Percentiles rank a stretch among this genome's conserved stretches.
Conservation (phyloP, 2,329 filamentous ascomycete genomes). For the Fusarium sororula region DNA sequence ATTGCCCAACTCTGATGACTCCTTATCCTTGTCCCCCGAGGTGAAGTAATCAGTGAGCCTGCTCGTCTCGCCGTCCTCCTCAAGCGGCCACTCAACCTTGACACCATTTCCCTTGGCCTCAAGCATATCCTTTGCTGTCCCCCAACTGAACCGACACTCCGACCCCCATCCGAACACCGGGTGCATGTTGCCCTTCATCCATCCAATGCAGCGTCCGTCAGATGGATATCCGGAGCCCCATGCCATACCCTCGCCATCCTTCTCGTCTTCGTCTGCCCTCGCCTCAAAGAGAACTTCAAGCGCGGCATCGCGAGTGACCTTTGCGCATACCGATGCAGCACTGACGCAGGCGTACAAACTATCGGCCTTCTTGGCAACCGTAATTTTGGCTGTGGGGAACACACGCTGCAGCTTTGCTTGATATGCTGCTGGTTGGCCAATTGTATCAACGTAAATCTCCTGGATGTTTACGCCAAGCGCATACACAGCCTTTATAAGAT, state of each 20-base stretch:
- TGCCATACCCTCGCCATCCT: slow-evolving; percentile 54
- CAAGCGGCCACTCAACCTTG: slow-evolving; percentile 84
- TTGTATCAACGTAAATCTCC: slow-evolving; percentile 95
- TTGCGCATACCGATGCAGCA: slow-evolving; percentile 92
- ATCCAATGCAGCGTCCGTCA: slow-evolving; percentile 80
- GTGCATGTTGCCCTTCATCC: slow-evolving; percentile 89
- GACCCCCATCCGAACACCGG: slow-evolving; percentile 94
- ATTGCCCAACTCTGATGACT: slow-evolving; percentile 72
- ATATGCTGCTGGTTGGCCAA: slow-evolving; percentile 84
- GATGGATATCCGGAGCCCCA: slow-evolving; percentile 97
- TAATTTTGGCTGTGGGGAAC: slow-evolving; percentile 81
- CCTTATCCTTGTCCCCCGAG: slow-evolving; percentile 53
- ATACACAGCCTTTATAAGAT: slow-evolving; percentile 80
- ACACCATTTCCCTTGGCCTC: slow-evolving; percentile 75
- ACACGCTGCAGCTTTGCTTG: slow-evolving; percentile 84
- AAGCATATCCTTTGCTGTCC: slow-evolving; percentile 91
- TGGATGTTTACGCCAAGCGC: slow-evolving; percentile 81
- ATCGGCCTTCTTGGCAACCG: slow-evolving; percentile 91
- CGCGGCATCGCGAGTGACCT: slow-evolving; percentile 92
- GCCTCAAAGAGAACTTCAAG: slow-evolving; percentile 79
- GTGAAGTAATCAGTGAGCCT: slow-evolving; percentile 81
- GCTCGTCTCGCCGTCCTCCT: slow-evolving; percentile 73
- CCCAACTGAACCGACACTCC: slow-evolving; percentile 96
- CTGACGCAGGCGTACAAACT: slow-evolving; percentile 92
- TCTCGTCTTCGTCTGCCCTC: slow-evolving; percentile 44